Evolutionary conservation across 768 basidiomycete species (phyloP), one percentile per base, ranked within the genome.

Genomic region (Chalciporus sphaerocephalus): DNA sequence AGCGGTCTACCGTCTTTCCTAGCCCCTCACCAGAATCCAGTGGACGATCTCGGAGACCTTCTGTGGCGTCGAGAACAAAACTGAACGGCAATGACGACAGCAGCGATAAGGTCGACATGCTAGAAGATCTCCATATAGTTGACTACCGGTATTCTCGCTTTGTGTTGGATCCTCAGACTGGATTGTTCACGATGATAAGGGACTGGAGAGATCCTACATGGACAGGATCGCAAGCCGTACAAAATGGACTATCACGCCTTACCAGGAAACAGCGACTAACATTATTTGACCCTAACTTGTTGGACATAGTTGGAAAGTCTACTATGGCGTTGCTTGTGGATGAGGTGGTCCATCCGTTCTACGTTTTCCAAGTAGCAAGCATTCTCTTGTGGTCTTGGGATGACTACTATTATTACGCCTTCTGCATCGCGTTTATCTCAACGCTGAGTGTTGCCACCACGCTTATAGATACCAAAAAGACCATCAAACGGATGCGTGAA

Each of bases 301-400:
- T 99, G 50, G 89, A 98, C 56, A 87, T 99, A 35, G 84, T 88
- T 57, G 89, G 81, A 3, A 97, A 96, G 66, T 84, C 89, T 0
- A 80, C 85, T 10, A 46, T 82, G 4, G 73, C 80, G 13, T 75
- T 99, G 3, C 72, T 98, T 6, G 69, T 97, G 16, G 93, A 97
- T 53, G 96, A 98, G 77, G 92, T 92, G 36, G 85, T 98, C 30
- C 95, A 98, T 61, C 96, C 96, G 1, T 98, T 98, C 68, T 98
- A 97, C 61, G 86, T 99, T 44, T 99, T 99, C 61, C 96, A 99
- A 75, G 84, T 97, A 53, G 92, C 92, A 40, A 96, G 92, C 53
- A 87, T 98, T 54, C 71, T 89, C 30, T 70, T 99, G 6, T 99
- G 96, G 96, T 87, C 88, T 2, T 57, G 98, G 42, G 96, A 99